Base-by-base conservation (phyloP, 1,284 basidiomycete genomes). In the Anthracocystis walkeri region DNA sequence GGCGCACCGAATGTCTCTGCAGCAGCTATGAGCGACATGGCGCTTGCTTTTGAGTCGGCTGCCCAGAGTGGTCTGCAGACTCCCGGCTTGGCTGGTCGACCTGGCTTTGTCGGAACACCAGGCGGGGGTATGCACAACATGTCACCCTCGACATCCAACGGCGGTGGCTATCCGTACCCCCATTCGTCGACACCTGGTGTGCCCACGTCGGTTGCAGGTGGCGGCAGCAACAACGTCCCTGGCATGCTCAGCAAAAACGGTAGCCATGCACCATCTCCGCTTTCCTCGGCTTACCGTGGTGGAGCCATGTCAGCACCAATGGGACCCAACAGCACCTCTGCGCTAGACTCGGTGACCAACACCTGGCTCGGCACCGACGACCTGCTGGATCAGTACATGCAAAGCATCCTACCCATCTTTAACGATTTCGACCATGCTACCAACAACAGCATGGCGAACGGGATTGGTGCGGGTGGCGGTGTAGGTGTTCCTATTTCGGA, bases 371-470 rank as follows among this genome's bases (percentile, higher is more conserved):
- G 72, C 38, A 75, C 72, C 5, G 72, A 75, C 49, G 72, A 75
- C 21, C 52, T 75, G 44, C 41, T 75, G 48, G 72, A 75, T 20
- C 59, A 62, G 46, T 75, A 75, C 63, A 75, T 75, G 72, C 72
- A 75, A 41, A 75, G 72, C 44, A 75, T 75, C 49, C 27, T 75
- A 45, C 72, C 72, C 20, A 75, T 75, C 55, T 75, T 75, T 35
- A 75, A 75, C 41, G 72, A 75, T 44, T 75, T 75, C 41, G 72
- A 75, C n/a, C 72, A 75, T 38, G 59, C 58, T 7, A 69, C 62
- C 42, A 69, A 69, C 63, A 69, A 55, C 61, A 69, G 46, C 54
- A 68, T 68, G 65, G 50, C 49, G 21, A 53, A 68, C 31, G 46
- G 59, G 11, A 75, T 75, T 21, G 66, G 66, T 8, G 66, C 63